Base-by-base conservation (phyloP, 2,329 filamentous ascomycete genomes). In the Byssothecium circinans region DNA sequence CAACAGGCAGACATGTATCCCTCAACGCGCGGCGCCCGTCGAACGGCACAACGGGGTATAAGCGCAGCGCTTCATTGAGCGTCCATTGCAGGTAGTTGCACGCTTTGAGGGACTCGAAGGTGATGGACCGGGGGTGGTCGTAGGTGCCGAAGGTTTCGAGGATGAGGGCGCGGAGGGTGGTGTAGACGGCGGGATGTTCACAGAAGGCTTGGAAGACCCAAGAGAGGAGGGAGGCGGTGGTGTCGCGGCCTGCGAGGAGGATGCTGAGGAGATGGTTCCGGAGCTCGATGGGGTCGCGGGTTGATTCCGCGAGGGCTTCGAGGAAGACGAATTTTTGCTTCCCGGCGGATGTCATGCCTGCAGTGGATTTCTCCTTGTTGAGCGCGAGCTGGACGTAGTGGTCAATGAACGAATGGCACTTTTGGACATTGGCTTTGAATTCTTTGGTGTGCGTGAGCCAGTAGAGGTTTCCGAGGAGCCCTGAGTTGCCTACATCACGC, bases 191-290 rank as follows among this genome's bases (percentile, higher is more conserved):
- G 2, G 72, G 69, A 33, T 72, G 69, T n/a, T 72, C 60, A 14
- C 67, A 67, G 43, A 72, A 55, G 17, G 57, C 37, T 39, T 64
- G 56, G 48, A 95, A 79, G 36, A 83, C 78, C 83, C 88, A 96
- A 0, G 85, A 87, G 0, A 96, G 78, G 0, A 88, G 88, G 1
- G 79, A 81, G 25, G 91, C 90, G 0, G 91, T 96, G 14, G 91
- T 95, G 69, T 96, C 91, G 33, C 88, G 81, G 7, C 89, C 90
- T 1, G 91, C 91, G 7, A 96, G 80, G 2, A 96, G 80, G 17
- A 96, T 82, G 37, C 87, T 85, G 12, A 94, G 80, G 38, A 95
- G 77, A 69, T 96, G 90, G 68, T 95, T 88, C 25, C 90, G 87
- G 14, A 96, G 79, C 2, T 91, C 81, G 39, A 79, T 79, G 20